phyloP scores from a whole-genome alignment of 371 early-diverging fungal genomes.

The Aphelidium insulamus region DNA sequence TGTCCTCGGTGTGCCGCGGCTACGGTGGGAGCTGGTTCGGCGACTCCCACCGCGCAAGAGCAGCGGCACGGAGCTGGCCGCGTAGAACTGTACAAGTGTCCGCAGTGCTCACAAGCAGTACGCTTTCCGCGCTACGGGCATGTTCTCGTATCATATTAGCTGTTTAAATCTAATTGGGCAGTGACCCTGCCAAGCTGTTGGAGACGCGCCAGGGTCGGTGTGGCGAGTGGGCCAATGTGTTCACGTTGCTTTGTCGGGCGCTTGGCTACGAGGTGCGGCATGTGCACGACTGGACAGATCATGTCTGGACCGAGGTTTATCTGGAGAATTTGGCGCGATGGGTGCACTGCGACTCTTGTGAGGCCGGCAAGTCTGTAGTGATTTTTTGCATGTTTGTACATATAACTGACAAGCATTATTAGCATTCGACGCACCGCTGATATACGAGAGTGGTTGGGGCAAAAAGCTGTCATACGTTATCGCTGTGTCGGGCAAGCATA shows the following conservation, averaged over 20 bases:
- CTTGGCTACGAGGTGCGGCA: slow-evolving; percentile 38
- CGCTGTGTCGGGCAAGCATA: slow-evolving; percentile 8
- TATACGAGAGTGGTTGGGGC: slow-evolving; percentile 48
- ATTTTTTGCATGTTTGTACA: background rate
- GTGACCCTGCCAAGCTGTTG: slow-evolving; percentile 26
- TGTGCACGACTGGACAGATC: slow-evolving; percentile 30
- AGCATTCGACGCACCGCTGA: slow-evolving; percentile 14
- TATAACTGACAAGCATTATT: background rate
- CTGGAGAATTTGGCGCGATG: slow-evolving; percentile 28
- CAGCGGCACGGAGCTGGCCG: slow-evolving; percentile 17
- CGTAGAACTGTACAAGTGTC: slow-evolving; percentile 34
- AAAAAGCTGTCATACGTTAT: slow-evolving; percentile 37
- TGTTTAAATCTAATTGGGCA: slow-evolving; percentile 5
- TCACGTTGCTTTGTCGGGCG: slow-evolving; percentile 32
- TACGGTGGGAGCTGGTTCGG: slow-evolving; percentile 10
- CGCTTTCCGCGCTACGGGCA: slow-evolving; percentile 48
- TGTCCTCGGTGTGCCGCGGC: slow-evolving; percentile 27
- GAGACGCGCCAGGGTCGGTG: slow-evolving; percentile 40
- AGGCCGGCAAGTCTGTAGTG: slow-evolving; percentile 23
- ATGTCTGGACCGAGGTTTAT: slow-evolving; percentile 49
- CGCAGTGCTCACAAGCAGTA: slow-evolving; percentile 14
- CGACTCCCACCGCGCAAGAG: slow-evolving; percentile 23
- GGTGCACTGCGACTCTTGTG: slow-evolving; percentile 45
- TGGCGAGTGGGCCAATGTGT: slow-evolving; percentile 59
- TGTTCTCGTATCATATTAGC: background rate